Conservation (phyloP, 2,329 filamentous ascomycete species). For the Neurospora sp. region DNA sequence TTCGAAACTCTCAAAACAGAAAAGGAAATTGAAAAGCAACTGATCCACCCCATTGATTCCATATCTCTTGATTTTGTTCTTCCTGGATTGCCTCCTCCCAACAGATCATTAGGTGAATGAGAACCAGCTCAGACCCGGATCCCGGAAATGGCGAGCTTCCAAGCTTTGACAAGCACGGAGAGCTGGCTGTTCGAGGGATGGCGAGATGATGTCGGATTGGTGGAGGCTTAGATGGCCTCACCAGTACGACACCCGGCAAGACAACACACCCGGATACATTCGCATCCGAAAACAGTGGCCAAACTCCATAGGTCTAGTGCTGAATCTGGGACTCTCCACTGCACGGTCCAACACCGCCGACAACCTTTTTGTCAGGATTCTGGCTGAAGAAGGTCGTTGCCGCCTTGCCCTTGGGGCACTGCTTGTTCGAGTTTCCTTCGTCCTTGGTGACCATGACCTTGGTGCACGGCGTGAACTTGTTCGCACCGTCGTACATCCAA, state of each 20-base stretch:
- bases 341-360: not conserved
- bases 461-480: slow-evolving; percentile 14
- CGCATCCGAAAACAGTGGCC: not conserved
- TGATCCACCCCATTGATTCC: not conserved
- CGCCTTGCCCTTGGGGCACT: slow-evolving; percentile 12
- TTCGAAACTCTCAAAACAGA: not conserved
- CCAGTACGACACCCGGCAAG: not conserved
- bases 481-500: slow-evolving; percentile 11
- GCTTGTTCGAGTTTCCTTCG: not conserved
- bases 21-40: not conserved
- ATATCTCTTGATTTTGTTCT: not conserved
- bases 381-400: not conserved
- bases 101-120: not conserved
- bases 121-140: not conserved
- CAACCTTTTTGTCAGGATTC: not conserved
- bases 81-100: not conserved
- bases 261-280: not conserved
- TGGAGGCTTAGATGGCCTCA: not conserved
- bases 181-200: not conserved
- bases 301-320: not conserved
- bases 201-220: not conserved
- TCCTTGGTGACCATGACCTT: slow-evolving; percentile 4
- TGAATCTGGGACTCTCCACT: not conserved
- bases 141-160: not conserved
- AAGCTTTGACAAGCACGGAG: not conserved